Evolutionary conservation across 2,329 filamentous ascomycete species (phyloP).

Genomic region (Scedosporium boydii): DNA sequence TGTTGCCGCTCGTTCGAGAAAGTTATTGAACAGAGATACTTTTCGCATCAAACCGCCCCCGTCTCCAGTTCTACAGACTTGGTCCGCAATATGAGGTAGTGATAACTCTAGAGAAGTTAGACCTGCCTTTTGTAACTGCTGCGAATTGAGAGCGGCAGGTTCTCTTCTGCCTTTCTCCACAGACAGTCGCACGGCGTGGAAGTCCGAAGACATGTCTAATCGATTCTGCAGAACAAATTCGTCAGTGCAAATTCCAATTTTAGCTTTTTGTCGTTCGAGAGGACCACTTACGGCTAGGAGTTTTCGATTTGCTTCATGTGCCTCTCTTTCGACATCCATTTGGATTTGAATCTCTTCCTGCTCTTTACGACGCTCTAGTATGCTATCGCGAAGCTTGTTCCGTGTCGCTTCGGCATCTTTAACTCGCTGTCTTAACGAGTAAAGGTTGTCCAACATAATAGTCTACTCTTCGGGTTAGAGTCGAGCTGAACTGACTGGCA

Average conservation of each 20-base stretch:
- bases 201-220: constrained; percentile 44
- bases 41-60: constrained; percentile 45
- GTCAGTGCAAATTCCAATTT: neutral
- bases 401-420: constrained; percentile 48
- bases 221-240: constrained; percentile 24
- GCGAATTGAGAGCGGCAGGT: constrained; percentile 19
- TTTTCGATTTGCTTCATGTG: constrained; percentile 45
- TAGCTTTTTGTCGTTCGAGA: neutral
- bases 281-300: constrained; percentile 1
- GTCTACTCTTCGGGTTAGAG: constrained; percentile 26
- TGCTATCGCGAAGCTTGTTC: constrained; percentile 46
- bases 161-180: constrained; percentile 40
- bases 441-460: constrained; percentile 49
- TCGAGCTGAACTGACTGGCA: neutral
- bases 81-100: constrained; percentile 43
- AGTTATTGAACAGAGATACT: constrained; percentile 52
- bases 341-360: constrained; percentile 51
- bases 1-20: constrained; percentile 50
- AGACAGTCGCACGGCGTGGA: constrained; percentile 54
- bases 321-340: constrained; percentile 53
- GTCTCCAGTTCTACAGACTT: constrained; percentile 39
- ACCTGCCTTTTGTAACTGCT: constrained; percentile 38
- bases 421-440: constrained; percentile 48
- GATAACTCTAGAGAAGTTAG: constrained; percentile 48
- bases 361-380: constrained; percentile 49